phyloP scores from a whole-genome alignment of 148 eudicot species.

The Pharnaceum exiguum region DNA sequence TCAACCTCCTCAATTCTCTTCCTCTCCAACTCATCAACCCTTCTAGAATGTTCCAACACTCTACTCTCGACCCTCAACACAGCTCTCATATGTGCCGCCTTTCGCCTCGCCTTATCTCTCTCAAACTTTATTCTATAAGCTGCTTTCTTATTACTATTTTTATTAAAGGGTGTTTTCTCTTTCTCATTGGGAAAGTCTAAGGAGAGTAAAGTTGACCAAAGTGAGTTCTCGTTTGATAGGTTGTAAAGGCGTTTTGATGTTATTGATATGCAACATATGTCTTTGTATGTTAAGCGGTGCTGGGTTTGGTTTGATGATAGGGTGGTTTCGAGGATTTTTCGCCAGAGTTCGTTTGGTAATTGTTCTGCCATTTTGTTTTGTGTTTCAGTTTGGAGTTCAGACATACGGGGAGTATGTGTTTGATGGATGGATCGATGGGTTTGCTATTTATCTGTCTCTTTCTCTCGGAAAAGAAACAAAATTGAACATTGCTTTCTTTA shows the following conservation, averaged over 20 bases:
- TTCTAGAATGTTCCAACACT: slow-evolving; percentile 41
- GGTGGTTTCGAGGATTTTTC: slow-evolving; percentile 51
- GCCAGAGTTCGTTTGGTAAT: slow-evolving; percentile 86
- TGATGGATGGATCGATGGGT: too few species aligned
- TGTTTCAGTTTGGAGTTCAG: too few species aligned
- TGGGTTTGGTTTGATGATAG: slow-evolving; percentile 4
- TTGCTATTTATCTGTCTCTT: too few species aligned
- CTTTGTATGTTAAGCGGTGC: slow-evolving; percentile 40
- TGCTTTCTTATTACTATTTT: slow-evolving; percentile 21
- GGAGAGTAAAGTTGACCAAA: slow-evolving; percentile 61
- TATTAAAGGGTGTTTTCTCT: neutral
- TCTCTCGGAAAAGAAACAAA: too few species aligned
- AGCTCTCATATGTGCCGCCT: slow-evolving; percentile 51
- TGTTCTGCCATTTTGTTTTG: slow-evolving; percentile 27
- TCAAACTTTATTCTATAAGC: slow-evolving; percentile 58
- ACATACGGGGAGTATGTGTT: too few species aligned
- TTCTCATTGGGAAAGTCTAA: slow-evolving; percentile 42
- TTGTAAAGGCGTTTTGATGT: slow-evolving; percentile 47
- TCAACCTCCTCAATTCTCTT: slow-evolving; percentile 37
- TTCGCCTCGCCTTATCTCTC: slow-evolving; percentile 54
- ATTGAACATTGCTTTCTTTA: too few species aligned
- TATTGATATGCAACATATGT: slow-evolving; percentile 64
- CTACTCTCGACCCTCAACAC: slow-evolving; percentile 68
- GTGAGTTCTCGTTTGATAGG: slow-evolving; percentile 44
- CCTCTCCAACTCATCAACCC: slow-evolving; percentile 34